These are phyloP conservation scores for Tetracladium setigerum DNA, from an alignment of 495 filamentous ascomycete species.

Conservation along the genomic window DNA sequence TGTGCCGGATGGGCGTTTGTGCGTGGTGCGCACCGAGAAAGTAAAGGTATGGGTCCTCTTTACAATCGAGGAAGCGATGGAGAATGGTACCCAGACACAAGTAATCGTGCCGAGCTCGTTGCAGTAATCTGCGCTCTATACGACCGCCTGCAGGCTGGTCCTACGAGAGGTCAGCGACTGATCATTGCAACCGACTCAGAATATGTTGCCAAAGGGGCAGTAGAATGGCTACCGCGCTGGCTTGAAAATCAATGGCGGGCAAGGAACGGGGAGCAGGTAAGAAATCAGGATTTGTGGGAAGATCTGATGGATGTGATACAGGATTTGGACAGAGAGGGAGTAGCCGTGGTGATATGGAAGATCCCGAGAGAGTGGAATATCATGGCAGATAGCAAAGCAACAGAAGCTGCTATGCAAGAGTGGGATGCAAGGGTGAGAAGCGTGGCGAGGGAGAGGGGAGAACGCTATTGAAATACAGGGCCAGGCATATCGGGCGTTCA, in stretches of 20 bases:
- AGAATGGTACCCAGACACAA: constrained; percentile 24
- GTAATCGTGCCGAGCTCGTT: constrained; percentile 39
- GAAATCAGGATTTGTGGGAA: constrained; percentile 38
- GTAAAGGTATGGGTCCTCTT: constrained; percentile 14
- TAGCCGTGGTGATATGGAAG: too few species aligned
- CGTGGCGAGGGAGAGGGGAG: too few species aligned
- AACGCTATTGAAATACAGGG: too few species aligned
- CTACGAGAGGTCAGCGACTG: constrained; percentile 27
- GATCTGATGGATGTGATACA: constrained; percentile 30
- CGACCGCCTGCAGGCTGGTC: constrained; percentile 28
- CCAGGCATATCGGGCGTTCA: too few species aligned
- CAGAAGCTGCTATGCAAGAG: too few species aligned
- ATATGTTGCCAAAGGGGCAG: constrained; percentile 33
- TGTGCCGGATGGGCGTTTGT: constrained; percentile 32
- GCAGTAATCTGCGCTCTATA: constrained; percentile 33
- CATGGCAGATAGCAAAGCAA: too few species aligned
- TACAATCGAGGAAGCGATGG: constrained; percentile 29
- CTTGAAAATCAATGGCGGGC: constrained; percentile 28
- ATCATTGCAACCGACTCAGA: constrained; percentile 41
- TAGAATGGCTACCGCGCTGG: constrained; percentile 34
- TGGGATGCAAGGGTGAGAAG: too few species aligned
- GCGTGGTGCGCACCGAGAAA: not conserved
- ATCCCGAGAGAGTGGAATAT: too few species aligned
- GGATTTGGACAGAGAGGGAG: constrained; percentile 18
- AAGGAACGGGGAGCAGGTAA: constrained; percentile 15